Evolutionary conservation across 306 rosid species (phyloP), one percentile per base, ranked within the genome.

Genomic region (Dryas alaskensis): DNA sequence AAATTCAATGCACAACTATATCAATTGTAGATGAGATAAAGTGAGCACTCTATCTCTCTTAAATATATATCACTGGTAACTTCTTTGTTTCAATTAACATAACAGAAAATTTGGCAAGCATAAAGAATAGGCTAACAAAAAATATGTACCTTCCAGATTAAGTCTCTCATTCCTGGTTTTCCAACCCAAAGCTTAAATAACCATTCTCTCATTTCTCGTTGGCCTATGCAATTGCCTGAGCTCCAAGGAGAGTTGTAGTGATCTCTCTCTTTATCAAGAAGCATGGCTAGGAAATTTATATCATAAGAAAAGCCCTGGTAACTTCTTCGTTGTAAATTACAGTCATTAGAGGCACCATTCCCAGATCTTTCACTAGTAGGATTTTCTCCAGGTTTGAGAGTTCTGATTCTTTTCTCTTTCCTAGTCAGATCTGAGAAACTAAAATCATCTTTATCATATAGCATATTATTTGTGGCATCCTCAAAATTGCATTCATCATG

Each of bases 121-220:
- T 54, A 75, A 52, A 60, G 44, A 61, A 73, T 55, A 60, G 64
- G 69, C 67, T 48, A 75, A 51, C 9, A 49, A 73, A 64, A 71
- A 39, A 68, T 27, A 27, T 27, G 69, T 76, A 94, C 99, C 97
- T 89, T 94, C 99, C 97, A 89, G 79, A 89, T 83, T 60, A 92
- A 85, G 53, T 88, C 96, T 88, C 97, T 81, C 77, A 86, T 81
- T 83, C 79, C 88, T 72, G 93, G 90, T 76, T 89, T 94, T 73
- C 79, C 79, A 86, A 82, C 69, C 99, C 97, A 94, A 81, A 94
- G 97, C 76, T 79, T 89, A 81, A 74, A 90, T 67, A 94, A 59
- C 99, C 99, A 94, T 84, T 88, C 96, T 84, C 99, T 92, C 86
- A 94, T 76, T 78, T 92, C 99, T 42, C 96, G 87, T 67, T 91